A percentile compares a stretch with the other conserved stretches of the same genome.
Evolutionary conservation across 257 asterid species (phyloP).

Genomic region (Solanum chmielewskii): DNA sequence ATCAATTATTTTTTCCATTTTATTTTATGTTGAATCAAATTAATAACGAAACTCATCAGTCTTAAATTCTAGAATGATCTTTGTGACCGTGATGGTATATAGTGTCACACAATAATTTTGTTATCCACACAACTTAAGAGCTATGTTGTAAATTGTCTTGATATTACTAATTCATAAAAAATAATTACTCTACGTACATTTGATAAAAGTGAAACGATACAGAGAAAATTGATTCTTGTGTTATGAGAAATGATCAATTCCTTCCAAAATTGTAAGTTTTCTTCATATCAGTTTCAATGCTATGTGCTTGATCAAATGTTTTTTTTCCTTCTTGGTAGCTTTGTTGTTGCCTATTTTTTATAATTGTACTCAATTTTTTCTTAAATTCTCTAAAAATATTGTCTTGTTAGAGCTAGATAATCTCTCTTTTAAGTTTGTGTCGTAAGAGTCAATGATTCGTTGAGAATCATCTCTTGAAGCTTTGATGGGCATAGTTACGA

Average conservation of each 20-base stretch:
- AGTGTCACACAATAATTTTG: neutral
- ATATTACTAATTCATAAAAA: neutral
- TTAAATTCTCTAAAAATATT: neutral
- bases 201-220: neutral
- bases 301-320: neutral
- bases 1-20: neutral
- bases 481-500: neutral
- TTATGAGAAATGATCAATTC: neutral
- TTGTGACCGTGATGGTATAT: too few relatives aligned
- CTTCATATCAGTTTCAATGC: neutral
- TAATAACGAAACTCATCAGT: too few relatives aligned
- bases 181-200: neutral
- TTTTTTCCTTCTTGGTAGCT: neutral
- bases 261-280: neutral
- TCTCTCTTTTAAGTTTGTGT: neutral
- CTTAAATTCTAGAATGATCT: neutral
- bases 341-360: neutral
- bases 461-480: too few relatives aligned
- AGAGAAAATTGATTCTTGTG: neutral
- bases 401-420: neutral
- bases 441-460: neutral
- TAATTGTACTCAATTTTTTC: too few relatives aligned
- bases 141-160: neutral
- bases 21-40: neutral
- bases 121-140: neutral